Percentiles rank a stretch among this genome's conserved stretches.
Evolutionary conservation across 371 early-diverging fungal species (phyloP).

Genomic region (Mucor racemosus): DNA sequence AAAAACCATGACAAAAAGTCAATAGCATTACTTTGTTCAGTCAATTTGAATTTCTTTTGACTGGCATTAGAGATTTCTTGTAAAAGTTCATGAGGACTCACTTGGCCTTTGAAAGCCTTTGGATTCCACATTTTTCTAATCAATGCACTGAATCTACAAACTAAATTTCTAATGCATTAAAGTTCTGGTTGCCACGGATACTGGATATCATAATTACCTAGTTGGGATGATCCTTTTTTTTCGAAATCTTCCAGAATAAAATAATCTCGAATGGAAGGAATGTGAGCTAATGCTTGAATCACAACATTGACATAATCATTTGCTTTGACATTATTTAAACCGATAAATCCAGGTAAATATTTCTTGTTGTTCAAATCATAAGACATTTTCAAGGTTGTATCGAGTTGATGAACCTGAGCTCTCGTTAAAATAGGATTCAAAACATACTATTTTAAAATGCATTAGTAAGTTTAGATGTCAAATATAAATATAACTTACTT

Average conservation of each 20-base stretch:
- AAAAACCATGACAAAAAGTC: conserved; percentile 95
- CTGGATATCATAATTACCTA: conserved; percentile 38
- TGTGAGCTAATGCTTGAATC: conserved; percentile 90
- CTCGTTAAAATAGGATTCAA: conserved; percentile 82
- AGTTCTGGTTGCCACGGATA: not conserved
- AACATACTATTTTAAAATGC: conserved; percentile 61
- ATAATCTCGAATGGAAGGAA: conserved; percentile 85
- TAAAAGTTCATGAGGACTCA: conserved; percentile 95
- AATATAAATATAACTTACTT: conserved; percentile 46
- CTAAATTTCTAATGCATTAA: conserved; percentile 25
- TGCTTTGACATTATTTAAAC: conserved; percentile 94
- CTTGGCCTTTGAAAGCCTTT: conserved; percentile 92
- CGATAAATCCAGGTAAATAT: conserved; percentile 93
- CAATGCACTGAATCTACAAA: conserved; percentile 79
- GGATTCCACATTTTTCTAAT: conserved; percentile 95
- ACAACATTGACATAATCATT: conserved; percentile 96
- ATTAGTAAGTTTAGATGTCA: not conserved
- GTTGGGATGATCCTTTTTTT: conserved; percentile 56
- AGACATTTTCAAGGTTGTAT: conserved; percentile 61
- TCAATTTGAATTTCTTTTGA: conserved; percentile 79
- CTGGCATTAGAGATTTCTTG: conserved; percentile 92
- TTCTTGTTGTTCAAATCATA: conserved; percentile 88
- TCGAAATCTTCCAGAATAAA: conserved; percentile 77
- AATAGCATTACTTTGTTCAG: conserved; percentile 86
- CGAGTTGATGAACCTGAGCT: conserved; percentile 73